phyloP scores from a whole-genome alignment of 2,329 filamentous ascomycete genomes.

The Mycocentrospora acerina region DNA sequence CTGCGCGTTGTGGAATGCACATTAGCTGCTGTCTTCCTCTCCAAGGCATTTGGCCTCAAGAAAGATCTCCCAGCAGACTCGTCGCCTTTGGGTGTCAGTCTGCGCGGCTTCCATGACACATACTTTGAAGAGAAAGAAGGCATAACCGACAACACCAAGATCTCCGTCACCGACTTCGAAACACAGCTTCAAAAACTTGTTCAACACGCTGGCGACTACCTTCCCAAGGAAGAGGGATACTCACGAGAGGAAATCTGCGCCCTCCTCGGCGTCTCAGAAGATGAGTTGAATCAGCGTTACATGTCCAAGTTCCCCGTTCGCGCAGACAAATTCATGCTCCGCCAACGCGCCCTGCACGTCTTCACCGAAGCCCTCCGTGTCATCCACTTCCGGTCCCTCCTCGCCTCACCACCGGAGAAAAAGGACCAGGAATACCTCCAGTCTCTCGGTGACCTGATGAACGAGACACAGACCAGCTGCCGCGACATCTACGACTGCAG shows the following conservation, averaged over 20 bases:
- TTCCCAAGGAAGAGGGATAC: constrained; percentile 80
- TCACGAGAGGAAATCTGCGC: constrained; percentile 80
- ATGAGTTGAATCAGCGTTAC: constrained; percentile 74
- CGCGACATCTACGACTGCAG: constrained; percentile 87
- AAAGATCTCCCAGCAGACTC: constrained; percentile 69
- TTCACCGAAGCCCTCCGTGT: constrained; percentile 88
- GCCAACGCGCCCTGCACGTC: constrained; percentile 86
- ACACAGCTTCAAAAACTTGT: constrained; percentile 75
- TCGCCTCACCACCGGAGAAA: constrained; percentile 50
- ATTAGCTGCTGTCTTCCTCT: constrained; percentile 72
- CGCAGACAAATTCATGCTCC: constrained; percentile 82
- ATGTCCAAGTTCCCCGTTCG: constrained; percentile 88
- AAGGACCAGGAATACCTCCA: constrained; percentile 66
- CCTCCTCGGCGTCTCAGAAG: constrained; percentile 67
- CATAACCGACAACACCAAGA: constrained; percentile 51
- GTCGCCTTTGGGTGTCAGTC: constrained; percentile 77
- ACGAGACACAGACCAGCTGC: constrained; percentile 86
- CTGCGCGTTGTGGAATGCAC: constrained; percentile 94
- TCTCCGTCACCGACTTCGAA: constrained; percentile 47
- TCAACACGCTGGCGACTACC: constrained; percentile 66
- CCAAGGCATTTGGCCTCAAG: constrained; percentile 61
- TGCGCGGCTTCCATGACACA: constrained; percentile 83
- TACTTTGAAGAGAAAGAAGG: constrained; percentile 64
- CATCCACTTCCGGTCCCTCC: constrained; percentile 75
- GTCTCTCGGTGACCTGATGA: constrained; percentile 79